Conservation (phyloP, 805 yeast genomes). For the Candida hispaniensis region DNA sequence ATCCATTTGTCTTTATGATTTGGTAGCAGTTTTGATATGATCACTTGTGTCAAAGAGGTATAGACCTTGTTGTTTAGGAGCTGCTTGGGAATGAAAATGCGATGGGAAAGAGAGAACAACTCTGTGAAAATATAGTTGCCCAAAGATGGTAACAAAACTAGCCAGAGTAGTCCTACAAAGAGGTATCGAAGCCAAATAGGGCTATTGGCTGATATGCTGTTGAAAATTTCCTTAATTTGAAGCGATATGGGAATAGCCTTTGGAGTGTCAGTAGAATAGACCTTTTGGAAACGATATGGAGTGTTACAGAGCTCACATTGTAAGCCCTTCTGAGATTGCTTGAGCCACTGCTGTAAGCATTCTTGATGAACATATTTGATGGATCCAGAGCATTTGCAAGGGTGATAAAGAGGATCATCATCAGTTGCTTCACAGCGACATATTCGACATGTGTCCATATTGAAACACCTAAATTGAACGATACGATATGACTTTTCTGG, state of each 20-base stretch:
- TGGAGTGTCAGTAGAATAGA: slow-evolving; percentile 59
- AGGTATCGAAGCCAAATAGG: slow-evolving; percentile 11
- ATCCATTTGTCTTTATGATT: background rate
- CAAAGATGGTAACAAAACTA: slow-evolving; percentile 4
- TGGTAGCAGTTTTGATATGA: background rate
- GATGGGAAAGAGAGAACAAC: slow-evolving; percentile 3
- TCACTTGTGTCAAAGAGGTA: background rate
- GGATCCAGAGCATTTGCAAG: slow-evolving; percentile 90
- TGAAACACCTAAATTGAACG: too few relatives aligned
- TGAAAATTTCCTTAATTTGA: too few relatives aligned
- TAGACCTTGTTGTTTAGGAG: background rate
- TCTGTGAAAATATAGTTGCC: slow-evolving; percentile 1
- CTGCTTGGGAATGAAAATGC: slow-evolving; percentile 5
- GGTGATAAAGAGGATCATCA: slow-evolving; percentile 73
- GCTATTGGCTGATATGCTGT: too few relatives aligned
- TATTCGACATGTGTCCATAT: slow-evolving; percentile 66
- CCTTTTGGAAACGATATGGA: slow-evolving; percentile 55
- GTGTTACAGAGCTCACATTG: slow-evolving; percentile 85
- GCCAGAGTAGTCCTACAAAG: slow-evolving; percentile 5
- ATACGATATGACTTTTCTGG: too few relatives aligned
- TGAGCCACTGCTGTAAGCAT: slow-evolving; percentile 81
- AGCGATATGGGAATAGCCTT: slow-evolving; percentile 47
- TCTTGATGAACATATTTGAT: slow-evolving; percentile 89
- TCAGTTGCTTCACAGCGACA: slow-evolving; percentile 85
- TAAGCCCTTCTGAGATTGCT: slow-evolving; percentile 49